A percentile compares a stretch with the other conserved stretches of the same genome.
phyloP scores from a whole-genome alignment of 108 stramenopile species.

The Schizochytrium sp. region DNA sequence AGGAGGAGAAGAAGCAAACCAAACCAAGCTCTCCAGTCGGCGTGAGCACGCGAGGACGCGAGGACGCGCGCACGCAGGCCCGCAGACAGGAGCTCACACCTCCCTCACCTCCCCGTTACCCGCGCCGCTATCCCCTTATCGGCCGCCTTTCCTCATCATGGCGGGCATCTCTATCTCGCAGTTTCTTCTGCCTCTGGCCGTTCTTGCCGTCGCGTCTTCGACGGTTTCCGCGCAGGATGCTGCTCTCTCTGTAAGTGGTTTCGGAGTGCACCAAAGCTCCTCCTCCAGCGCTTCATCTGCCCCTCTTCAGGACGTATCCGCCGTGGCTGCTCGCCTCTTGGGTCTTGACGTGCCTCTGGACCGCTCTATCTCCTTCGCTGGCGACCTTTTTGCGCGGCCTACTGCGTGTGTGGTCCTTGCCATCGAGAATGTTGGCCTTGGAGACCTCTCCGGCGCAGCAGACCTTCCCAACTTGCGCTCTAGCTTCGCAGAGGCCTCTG shows the following conservation, averaged over 20 bases:
- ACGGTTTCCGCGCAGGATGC: background rate
- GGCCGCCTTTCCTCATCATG: too few relatives aligned
- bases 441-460: background rate
- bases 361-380: background rate
- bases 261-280: slow-evolving; percentile 25
- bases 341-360: slow-evolving; percentile 24
- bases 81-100: too few relatives aligned
- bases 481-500: background rate
- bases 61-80: too few relatives aligned
- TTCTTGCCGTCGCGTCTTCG: too few relatives aligned
- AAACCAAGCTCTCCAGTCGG: too few relatives aligned
- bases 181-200: too few relatives aligned
- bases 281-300: background rate
- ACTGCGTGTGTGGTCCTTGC: slow-evolving; percentile 38
- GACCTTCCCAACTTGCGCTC: slow-evolving; percentile 20
- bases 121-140: too few relatives aligned
- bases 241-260: slow-evolving; percentile 16
- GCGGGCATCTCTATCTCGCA: too few relatives aligned
- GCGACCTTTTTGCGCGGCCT: slow-evolving; percentile 1
- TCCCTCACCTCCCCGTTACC: too few relatives aligned
- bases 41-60: too few relatives aligned
- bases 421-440: slow-evolving; percentile 14
- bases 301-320: slow-evolving; percentile 38
- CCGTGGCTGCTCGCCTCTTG: slow-evolving; percentile 12
- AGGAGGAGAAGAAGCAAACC: too few relatives aligned